These are phyloP conservation scores for Eucalyptus camaldulensis DNA, from an alignment of 345 rosid genomes.

Conservation along the genomic window DNA sequence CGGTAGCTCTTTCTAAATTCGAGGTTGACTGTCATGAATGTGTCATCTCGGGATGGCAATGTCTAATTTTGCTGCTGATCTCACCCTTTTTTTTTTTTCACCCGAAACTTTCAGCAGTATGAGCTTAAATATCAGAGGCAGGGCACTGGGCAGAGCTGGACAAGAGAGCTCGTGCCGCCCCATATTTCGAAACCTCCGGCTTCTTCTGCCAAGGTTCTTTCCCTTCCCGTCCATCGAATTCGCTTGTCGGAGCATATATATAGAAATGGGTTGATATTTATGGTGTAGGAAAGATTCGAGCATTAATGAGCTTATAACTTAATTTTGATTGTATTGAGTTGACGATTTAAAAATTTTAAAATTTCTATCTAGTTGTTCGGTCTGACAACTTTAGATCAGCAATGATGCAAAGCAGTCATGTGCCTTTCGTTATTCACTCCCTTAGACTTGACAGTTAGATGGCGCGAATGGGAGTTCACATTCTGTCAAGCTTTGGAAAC, in stretches of 20 bases:
- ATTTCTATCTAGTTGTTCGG: background rate
- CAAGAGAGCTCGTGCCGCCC: conserved; percentile 38
- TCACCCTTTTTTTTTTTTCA: background rate
- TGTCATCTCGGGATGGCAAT: background rate
- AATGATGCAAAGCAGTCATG: conserved; percentile 25
- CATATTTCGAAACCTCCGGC: conserved; percentile 28
- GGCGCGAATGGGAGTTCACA: conserved; percentile 22
- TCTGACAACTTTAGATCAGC: background rate
- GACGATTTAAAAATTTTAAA: background rate
- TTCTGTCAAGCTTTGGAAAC: conserved; percentile 63
- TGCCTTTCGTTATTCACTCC: conserved; percentile 57
- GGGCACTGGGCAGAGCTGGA: conserved; percentile 30
- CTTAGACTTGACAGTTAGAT: conserved; percentile 85
- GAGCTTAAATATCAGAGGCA: conserved; percentile 13
- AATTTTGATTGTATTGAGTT: background rate
- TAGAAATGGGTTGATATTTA: background rate
- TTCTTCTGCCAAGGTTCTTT: conserved; percentile 45
- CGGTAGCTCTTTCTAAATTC: background rate
- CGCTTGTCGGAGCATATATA: background rate
- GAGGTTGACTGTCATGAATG: background rate
- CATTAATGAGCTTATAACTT: background rate
- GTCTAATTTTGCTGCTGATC: background rate
- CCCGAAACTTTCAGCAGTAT: background rate
- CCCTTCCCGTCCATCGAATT: background rate
- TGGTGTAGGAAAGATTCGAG: background rate